Evolutionary conservation across 2,329 filamentous ascomycete species (phyloP).

Genomic region (Aspergillus arachidicola): DNA sequence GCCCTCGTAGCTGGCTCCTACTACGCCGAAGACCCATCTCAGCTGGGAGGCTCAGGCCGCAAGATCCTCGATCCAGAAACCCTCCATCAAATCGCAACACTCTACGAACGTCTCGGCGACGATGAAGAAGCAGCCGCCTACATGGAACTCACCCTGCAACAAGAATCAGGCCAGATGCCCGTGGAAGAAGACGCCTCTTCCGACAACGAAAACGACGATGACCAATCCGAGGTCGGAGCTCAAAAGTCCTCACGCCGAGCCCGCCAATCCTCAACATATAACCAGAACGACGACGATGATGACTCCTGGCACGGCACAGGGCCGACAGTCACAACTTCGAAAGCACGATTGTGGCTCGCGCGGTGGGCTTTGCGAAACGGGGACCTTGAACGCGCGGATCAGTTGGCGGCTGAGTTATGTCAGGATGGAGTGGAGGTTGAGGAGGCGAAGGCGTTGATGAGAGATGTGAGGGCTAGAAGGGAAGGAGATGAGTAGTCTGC

Average conservation of each 20-base stretch:
- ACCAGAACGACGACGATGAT: conserved; percentile 42
- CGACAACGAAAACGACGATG: conserved; percentile 36
- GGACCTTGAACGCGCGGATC: conserved; percentile 75
- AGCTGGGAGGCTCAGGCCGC: conserved; percentile 31
- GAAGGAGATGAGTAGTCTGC: conserved; percentile 45
- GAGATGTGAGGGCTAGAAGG: conserved; percentile 79
- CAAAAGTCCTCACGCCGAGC: conserved; percentile 31
- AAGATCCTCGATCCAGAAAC: conserved; percentile 83
- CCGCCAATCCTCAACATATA: conserved; percentile 29
- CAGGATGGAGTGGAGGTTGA: conserved; percentile 96
- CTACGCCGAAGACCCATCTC: conserved; percentile 56
- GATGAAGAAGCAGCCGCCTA: conserved; percentile 82
- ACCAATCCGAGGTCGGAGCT: conserved; percentile 36
- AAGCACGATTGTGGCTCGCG: conserved; percentile 91
- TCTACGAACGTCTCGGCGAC: conserved; percentile 81
- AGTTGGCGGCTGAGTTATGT: conserved; percentile 85
- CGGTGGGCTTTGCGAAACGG: conserved; percentile 74
- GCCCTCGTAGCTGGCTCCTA: conserved; percentile 86
- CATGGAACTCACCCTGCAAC: conserved; percentile 93
- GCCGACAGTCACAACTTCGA: conserved; percentile 87
- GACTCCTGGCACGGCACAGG: conserved; percentile 65
- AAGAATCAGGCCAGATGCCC: conserved; percentile 73
- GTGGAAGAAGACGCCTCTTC: conserved; percentile 35
- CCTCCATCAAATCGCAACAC: conserved; percentile 81
- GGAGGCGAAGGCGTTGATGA: conserved; percentile 89